Percentiles rank a stretch among this genome's conserved stretches.
Evolutionary conservation across 208 protist species (phyloP).

Genomic region (Leishmania aethiopica): DNA sequence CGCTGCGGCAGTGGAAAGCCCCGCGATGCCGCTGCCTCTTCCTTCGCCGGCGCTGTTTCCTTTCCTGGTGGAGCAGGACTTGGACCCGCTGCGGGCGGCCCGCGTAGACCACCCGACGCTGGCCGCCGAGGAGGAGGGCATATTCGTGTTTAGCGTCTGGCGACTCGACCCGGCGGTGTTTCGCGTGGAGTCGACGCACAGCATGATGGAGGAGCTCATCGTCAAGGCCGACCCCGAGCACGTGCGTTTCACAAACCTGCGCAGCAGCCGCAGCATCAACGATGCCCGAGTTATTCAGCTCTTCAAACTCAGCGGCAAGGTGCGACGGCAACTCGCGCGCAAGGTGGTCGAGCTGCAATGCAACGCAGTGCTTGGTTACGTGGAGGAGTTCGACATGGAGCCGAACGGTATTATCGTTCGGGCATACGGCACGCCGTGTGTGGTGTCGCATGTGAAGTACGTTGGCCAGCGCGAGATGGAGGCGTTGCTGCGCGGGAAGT

Average conservation of each 20-base stretch:
- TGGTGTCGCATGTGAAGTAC: slow-evolving; percentile 75
- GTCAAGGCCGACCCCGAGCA: slow-evolving; percentile 91
- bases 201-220: slow-evolving; percentile 92
- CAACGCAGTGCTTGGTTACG: slow-evolving; percentile 91
- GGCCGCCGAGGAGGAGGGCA: slow-evolving; percentile 79
- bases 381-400: slow-evolving; percentile 91
- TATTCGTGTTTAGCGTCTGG: slow-evolving; percentile 85
- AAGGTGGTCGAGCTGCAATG: slow-evolving; percentile 91
- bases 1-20: neutral
- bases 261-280: slow-evolving; percentile 78
- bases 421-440: slow-evolving; percentile 90
- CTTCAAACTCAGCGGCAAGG: slow-evolving; percentile 91
- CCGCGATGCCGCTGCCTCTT: slow-evolving; percentile 8
- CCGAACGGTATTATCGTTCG: slow-evolving; percentile 88
- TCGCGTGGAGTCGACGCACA: slow-evolving; percentile 76
- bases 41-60: slow-evolving; percentile 22
- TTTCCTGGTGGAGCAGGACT: slow-evolving; percentile 34
- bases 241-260: slow-evolving; percentile 85
- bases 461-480: slow-evolving; percentile 50
- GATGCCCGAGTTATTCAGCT: slow-evolving; percentile 86
- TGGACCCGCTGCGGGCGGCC: slow-evolving; percentile 55
- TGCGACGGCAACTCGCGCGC: slow-evolving; percentile 86
- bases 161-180: slow-evolving; percentile 87
- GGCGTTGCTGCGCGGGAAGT: slow-evolving; percentile 15
- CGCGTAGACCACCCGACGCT: slow-evolving; percentile 81